Percentiles rank a stretch among this genome's conserved stretches.
phyloP scores from a whole-genome alignment of 768 basidiomycete species.

The Neoboletus brunneissimus region DNA sequence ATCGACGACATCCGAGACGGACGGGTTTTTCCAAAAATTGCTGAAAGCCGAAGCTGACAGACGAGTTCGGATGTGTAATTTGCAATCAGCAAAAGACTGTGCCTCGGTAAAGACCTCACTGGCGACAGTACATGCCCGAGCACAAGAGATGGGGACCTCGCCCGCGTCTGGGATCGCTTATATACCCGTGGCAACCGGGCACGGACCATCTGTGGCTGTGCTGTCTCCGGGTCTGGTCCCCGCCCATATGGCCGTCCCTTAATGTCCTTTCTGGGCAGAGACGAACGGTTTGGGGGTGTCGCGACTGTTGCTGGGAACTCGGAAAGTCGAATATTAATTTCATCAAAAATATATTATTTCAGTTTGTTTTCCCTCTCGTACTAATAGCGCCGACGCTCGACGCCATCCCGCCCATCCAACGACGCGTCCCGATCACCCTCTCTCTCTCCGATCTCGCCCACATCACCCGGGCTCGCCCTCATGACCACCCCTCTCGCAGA shows the following conservation, averaged over 20 bases:
- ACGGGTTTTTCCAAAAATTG: constrained; percentile 81
- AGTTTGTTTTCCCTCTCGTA: background rate
- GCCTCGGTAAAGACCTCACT: constrained; percentile 96
- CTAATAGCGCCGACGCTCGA: no score
- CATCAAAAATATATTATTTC: background rate
- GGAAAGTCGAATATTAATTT: background rate
- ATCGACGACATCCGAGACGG: background rate
- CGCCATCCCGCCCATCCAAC: no score
- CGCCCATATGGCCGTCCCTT: no score
- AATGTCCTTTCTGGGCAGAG: no score
- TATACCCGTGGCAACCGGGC: background rate
- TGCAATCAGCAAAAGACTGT: constrained; percentile 96
- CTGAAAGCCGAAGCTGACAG: constrained; percentile 83
- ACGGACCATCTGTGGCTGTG: background rate
- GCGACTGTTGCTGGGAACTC: background rate
- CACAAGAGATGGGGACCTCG: constrained; percentile 70
- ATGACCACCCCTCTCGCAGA: constrained; percentile 19
- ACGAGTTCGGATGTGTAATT: constrained; percentile 97
- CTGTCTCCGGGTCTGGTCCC: no score
- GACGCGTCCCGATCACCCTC: background rate
- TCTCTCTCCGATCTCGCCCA: background rate
- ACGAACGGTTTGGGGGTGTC: background rate
- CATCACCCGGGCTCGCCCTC: background rate
- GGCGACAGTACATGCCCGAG: constrained; percentile 94
- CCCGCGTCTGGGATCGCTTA: background rate